A percentile compares a stretch with the other conserved stretches of the same genome.
Conservation (phyloP, 2,329 filamentous ascomycete species). For the Cytospora leucostoma region DNA sequence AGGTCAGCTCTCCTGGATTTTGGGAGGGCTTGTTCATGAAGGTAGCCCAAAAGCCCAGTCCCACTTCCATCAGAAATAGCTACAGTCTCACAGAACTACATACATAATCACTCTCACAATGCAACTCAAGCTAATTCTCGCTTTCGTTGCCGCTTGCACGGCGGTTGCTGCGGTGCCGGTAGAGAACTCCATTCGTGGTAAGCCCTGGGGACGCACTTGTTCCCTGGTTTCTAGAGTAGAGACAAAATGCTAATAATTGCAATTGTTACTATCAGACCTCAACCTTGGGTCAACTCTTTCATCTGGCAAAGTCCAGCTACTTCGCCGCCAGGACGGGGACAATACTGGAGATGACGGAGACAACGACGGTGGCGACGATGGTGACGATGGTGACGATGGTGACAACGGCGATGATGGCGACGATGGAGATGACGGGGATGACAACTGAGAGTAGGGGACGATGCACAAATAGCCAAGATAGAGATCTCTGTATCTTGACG, state of each 20-base stretch:
- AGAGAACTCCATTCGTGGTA: slow-evolving; percentile 15
- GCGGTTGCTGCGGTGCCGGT: slow-evolving; percentile 9
- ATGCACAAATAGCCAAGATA: neutral
- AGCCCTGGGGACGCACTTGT: neutral
- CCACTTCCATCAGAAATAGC: neutral
- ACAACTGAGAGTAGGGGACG: neutral
- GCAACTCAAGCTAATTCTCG: slow-evolving; percentile 13
- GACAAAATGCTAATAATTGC: neutral
- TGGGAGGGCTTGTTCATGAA: neutral
- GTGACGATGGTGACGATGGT: neutral
- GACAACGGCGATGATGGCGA: neutral
- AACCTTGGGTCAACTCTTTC: neutral
- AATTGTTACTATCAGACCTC: neutral
- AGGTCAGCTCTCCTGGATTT: neutral
- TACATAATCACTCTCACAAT: neutral
- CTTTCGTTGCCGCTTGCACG: slow-evolving; percentile 7
- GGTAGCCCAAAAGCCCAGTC: neutral
- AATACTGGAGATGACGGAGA: neutral
- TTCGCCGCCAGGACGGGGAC: slow-evolving; percentile 8
- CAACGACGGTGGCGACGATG: slow-evolving; percentile 1
- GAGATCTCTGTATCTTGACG: neutral
- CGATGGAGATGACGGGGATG: slow-evolving; percentile 1
- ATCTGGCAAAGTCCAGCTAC: neutral
- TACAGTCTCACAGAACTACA: neutral
- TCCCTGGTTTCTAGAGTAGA: neutral